Base-by-base conservation (phyloP, 495 filamentous ascomycete species). In the Penicillium waksmanii region DNA sequence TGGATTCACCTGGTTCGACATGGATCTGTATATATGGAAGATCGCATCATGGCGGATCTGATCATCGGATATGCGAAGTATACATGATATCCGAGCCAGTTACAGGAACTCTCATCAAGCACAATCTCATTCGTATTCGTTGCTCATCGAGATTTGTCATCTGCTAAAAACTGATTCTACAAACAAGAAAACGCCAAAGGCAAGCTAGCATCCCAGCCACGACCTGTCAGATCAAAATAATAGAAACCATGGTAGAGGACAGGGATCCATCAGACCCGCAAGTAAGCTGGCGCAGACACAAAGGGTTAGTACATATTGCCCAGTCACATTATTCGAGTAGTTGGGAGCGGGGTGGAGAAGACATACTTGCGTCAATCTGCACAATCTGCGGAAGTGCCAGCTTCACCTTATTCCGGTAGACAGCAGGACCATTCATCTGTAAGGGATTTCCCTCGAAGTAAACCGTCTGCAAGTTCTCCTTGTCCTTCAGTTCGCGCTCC, bases 341-440 rank as follows among this genome's bases (percentile, higher is more conserved):
- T 43, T 35, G 33, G 17, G 33, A 35, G 23, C 5, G 33, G 11
- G 34, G 34, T 13, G 23, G 43, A 27, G 56, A 23, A 57, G 62
- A 91, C 94, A 84, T 81, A 97, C 95, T 96, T 33, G 95, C 95
- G 85, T 99, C 95, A 69, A 99, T 96, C 81, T 99, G 90, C 71
- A 82, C 78, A 31, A 99, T 79, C 70, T 91, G 86, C 66, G 95
- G 95, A 73, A 99, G 73, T 50, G 92, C 89, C 74, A 99, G 75
- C 62, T 86, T 81, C 27, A 99, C 85, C 77, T 99, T 98, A 70
- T 96, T 97, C 69, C 96, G 81, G 74, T 99, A 99, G 51, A 96
- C 69, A 18, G 87, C 88, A 40, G 86, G 86, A 25, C 81, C 84
- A 57, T 80, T 85, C 63, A 80, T 80, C 78, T 98, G 93, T 66